A percentile compares a stretch with the other conserved stretches of the same genome.
Conservation (phyloP, 305 asterid genomes). For the Solanum hybrid region DNA sequence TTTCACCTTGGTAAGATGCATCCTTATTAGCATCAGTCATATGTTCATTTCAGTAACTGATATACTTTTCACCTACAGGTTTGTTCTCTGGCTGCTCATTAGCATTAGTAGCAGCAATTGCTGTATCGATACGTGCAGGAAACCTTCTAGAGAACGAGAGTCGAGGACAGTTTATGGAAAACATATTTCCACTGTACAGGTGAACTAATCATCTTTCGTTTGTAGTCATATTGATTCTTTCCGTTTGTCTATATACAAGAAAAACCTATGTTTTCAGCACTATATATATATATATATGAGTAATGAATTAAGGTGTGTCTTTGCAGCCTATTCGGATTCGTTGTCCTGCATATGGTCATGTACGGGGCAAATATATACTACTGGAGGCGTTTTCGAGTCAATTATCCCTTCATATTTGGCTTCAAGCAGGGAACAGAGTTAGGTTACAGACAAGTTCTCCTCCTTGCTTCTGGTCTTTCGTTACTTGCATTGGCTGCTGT, state of each 20-base stretch:
- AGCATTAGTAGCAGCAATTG: conserved; percentile 45
- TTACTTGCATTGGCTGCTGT: conserved; percentile 54
- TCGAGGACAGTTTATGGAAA: conserved; percentile 43
- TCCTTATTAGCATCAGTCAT: background rate
- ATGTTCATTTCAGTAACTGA: background rate
- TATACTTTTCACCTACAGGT: conserved; percentile 24
- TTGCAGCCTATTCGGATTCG: conserved; percentile 51
- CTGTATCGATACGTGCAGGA: conserved; percentile 33
- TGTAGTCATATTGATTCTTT: background rate
- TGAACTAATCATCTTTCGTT: conserved; percentile 6
- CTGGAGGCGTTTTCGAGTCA: conserved; percentile 71
- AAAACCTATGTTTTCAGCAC: background rate
- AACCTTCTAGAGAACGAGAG: conserved; percentile 33
- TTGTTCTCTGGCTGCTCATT: conserved; percentile 58
- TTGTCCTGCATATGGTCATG: conserved; percentile 75
- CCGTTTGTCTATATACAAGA: background rate
- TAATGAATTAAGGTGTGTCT: background rate
- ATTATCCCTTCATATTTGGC: conserved; percentile 72
- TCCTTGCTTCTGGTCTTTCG: conserved; percentile 65
- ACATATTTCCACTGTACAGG: conserved; percentile 69
- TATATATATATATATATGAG: background rate
- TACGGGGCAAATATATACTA: conserved; percentile 47
- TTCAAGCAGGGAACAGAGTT: conserved; percentile 62
- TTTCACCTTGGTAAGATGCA: conserved; percentile 51
- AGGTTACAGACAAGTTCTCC: conserved; percentile 66